Percentiles rank a stretch among this genome's conserved stretches.
These are phyloP conservation scores for Heritiera littoralis DNA, from an alignment of 345 rosid species.

Conservation along the genomic window DNA sequence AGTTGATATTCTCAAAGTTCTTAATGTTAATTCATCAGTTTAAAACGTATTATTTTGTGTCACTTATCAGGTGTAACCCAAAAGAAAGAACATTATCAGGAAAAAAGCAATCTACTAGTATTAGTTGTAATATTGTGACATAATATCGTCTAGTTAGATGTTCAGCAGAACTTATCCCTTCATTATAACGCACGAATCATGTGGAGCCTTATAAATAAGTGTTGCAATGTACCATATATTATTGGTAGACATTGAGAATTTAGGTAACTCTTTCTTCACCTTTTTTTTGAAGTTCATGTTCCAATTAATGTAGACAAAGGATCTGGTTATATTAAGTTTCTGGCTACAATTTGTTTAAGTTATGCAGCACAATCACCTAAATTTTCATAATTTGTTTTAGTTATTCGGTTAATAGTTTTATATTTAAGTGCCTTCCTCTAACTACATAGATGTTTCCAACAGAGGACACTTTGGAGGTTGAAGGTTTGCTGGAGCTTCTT, in stretches of 20 bases:
- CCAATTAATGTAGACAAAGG: neutral
- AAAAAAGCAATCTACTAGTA: neutral
- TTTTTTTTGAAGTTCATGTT: neutral
- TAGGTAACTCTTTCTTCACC: neutral
- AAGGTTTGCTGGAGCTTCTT: too few relatives aligned
- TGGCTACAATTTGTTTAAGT: neutral
- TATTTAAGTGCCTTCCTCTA: too few relatives aligned
- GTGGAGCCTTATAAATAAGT: neutral
- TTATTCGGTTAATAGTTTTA: too few relatives aligned
- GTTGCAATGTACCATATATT: neutral
- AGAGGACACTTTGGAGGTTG: too few relatives aligned
- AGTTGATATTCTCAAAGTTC: neutral
- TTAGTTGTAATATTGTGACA: neutral
- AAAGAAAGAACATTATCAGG: neutral
- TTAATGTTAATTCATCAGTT: neutral
- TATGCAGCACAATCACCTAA: neutral
- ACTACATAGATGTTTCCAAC: too few relatives aligned
- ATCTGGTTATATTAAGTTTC: neutral
- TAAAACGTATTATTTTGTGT: neutral
- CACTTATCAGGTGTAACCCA: too few relatives aligned
- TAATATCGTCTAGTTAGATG: too few relatives aligned
- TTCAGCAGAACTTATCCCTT: neutral
- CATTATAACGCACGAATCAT: neutral
- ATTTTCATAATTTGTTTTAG: too few relatives aligned
- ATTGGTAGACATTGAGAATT: too few relatives aligned